phyloP scores from a whole-genome alignment of 2,329 filamentous ascomycete genomes.

The Penicillium occitanis region DNA sequence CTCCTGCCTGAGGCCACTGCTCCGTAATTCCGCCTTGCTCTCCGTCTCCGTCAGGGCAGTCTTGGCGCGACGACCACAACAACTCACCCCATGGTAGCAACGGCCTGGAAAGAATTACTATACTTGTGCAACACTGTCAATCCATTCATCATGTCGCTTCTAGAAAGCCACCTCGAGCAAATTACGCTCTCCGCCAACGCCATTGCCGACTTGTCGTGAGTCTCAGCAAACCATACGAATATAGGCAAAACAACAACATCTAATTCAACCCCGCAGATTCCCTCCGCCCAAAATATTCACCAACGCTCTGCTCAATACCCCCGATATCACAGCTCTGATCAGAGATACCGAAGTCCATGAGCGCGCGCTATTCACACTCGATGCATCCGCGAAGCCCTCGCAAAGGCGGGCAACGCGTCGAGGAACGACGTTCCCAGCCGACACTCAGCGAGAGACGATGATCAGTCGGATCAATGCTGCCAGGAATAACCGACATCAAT shows the following conservation, averaged over 20 bases:
- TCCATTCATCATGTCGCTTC: slow-evolving; percentile 61
- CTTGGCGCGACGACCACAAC: slow-evolving; percentile 4
- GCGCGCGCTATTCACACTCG: slow-evolving; percentile 89
- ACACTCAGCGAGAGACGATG: slow-evolving; percentile 41
- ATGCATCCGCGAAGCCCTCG: slow-evolving; percentile 60
- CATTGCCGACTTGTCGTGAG: slow-evolving; percentile 72
- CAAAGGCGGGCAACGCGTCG: slow-evolving; percentile 49
- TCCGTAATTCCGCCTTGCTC: neutral
- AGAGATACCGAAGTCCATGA: slow-evolving; percentile 94
- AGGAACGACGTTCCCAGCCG: slow-evolving; percentile 51
- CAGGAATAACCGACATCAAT: slow-evolving; percentile 65
- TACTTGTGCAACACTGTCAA: neutral
- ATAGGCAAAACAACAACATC: neutral
- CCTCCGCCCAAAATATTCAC: slow-evolving; percentile 92
- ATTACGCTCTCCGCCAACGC: slow-evolving; percentile 73
- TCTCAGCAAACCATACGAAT: slow-evolving; percentile 3
- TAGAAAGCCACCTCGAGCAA: slow-evolving; percentile 72
- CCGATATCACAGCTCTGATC: slow-evolving; percentile 92
- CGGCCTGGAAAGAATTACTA: neutral
- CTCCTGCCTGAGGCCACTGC: slow-evolving; percentile 18
- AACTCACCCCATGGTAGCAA: neutral
- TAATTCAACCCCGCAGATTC: slow-evolving; percentile 59
- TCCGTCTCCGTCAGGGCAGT: slow-evolving; percentile 1
- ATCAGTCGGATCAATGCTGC: slow-evolving; percentile 49
- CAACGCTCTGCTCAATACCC: slow-evolving; percentile 80